Base-by-base conservation (phyloP, 192 early-diverging fungal species). In the Backusella macrospora region DNA sequence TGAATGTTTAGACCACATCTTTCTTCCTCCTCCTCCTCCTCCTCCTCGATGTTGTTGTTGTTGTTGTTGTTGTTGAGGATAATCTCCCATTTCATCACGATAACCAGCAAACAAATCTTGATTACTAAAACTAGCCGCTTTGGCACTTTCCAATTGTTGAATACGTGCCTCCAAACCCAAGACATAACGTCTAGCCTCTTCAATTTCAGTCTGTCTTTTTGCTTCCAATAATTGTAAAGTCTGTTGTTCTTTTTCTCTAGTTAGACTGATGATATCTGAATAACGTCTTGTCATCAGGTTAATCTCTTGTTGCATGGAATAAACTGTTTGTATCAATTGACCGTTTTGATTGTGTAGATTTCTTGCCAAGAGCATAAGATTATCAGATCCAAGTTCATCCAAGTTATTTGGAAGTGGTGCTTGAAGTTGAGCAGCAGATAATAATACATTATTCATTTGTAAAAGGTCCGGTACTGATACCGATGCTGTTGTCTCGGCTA, bases 251-350 rank as follows among this genome's bases (percentile, higher is more conserved):
- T 78, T 78, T 63, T 88, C 83, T 12, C 82, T 82, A 6, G 82
- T 72, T 47, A 86, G 64, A 5, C 70, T 70, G 1, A 80, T 74
- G 8, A 88, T 29, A 37, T 84, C 83, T 4, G 80, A 75, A 43
- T 84, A 87, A 5, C 83, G 78, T 39, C 62, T 68, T 0, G 72
- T 84, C 63, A 87, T 70, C n/a, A 79, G 76, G 0, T 79, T 78
- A 26, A 86, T 74, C 29, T 87, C 85, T 66, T 84, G 80, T 55
- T 86, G 87, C 71, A 86, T 76, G n/a, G 77, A 80, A 34, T 83
- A 62, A 18, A 86, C 42, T 0, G 82, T 81, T 6, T 78, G 76
- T 18, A 86, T 44, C n/a, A 88, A 42, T 21, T 81, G 78, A 8
- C 72, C 70, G 59, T 86, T 86, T 46, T 88, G 85, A 1, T 73